phyloP scores from a whole-genome alignment of 225 moss, liverwort and hornwort species.

The Bryoerythrophyllum caledonicum region DNA sequence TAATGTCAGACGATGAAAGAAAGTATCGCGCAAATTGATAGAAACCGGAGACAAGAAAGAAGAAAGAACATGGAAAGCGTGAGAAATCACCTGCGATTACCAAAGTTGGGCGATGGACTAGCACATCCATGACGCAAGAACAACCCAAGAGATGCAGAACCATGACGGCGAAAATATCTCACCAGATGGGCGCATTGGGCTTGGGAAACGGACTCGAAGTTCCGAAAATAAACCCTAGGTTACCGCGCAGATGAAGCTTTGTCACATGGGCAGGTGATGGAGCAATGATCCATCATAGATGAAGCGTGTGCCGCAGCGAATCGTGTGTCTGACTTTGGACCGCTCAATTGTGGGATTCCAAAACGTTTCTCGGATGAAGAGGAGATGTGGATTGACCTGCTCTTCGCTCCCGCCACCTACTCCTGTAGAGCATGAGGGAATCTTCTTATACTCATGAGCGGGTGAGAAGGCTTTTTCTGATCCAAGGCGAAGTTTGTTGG shows the following conservation, averaged over 20 bases:
- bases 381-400: conserved; percentile 21
- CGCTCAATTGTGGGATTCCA: too few relatives aligned
- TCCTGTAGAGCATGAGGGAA: not conserved
- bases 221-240: not conserved
- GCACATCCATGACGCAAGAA: conserved; percentile 25
- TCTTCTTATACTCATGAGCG: not conserved
- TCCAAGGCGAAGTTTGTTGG: not conserved
- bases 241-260: not conserved
- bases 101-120: conserved; percentile 13
- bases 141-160: not conserved
- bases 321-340: not conserved
- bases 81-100: conserved; percentile 29
- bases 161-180: not conserved
- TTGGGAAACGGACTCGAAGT: not conserved
- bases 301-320: not conserved
- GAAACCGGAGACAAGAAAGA: not conserved
- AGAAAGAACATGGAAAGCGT: not conserved
- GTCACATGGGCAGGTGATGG: not conserved
- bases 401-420: not conserved
- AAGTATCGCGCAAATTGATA: too few relatives aligned
- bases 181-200: not conserved
- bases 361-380: not conserved
- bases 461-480: not conserved
- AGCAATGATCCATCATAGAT: not conserved
- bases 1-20: not conserved